Percentiles rank a stretch among this genome's conserved stretches.
Conservation (phyloP, 108 stramenopile species). For the Ochromonas danica region DNA sequence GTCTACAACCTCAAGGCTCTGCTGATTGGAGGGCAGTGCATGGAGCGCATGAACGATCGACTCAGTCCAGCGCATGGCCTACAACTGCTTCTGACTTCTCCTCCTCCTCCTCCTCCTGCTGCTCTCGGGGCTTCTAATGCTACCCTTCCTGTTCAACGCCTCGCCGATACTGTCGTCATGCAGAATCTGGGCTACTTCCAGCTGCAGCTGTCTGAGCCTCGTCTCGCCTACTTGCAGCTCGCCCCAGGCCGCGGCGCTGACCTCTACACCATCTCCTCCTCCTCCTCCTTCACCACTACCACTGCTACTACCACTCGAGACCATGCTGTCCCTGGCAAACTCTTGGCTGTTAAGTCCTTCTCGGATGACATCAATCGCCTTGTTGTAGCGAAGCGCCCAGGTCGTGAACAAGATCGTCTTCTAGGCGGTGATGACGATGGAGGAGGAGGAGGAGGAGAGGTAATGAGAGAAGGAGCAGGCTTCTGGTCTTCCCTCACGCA, state of each 20-base stretch:
- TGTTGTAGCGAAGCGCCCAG: conserved; percentile 48
- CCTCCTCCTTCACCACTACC: too few relatives aligned
- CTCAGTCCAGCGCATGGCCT: conserved; percentile 91
- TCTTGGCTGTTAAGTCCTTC: conserved; percentile 41
- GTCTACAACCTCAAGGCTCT: conserved; percentile 79
- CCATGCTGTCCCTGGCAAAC: neutral
- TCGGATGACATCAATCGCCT: conserved; percentile 33
- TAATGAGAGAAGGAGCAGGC: too few relatives aligned
- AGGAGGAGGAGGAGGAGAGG: neutral
- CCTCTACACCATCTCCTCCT: conserved; percentile 72
- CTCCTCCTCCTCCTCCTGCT: neutral
- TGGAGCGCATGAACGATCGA: too few relatives aligned
- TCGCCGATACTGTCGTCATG: conserved; percentile 98
- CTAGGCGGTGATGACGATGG: conserved; percentile 38
- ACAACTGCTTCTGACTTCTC: conserved; percentile 70
- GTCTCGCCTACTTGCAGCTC: conserved; percentile 78
- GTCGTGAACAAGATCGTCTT: conserved; percentile 44
- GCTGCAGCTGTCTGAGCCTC: conserved; percentile 78
- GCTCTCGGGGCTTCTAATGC: too few relatives aligned
- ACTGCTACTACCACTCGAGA: too few relatives aligned
- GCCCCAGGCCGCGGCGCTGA: conserved; percentile 71
- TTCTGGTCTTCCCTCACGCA: neutral
- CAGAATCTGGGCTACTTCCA: conserved; percentile 97
- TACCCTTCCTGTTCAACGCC: too few relatives aligned
- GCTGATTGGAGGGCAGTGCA: conserved; percentile 87